A percentile compares a stretch with the other conserved stretches of the same genome.
Evolutionary conservation across 805 yeast species (phyloP).

Genomic region (Cyberlindnera subsufficiens): DNA sequence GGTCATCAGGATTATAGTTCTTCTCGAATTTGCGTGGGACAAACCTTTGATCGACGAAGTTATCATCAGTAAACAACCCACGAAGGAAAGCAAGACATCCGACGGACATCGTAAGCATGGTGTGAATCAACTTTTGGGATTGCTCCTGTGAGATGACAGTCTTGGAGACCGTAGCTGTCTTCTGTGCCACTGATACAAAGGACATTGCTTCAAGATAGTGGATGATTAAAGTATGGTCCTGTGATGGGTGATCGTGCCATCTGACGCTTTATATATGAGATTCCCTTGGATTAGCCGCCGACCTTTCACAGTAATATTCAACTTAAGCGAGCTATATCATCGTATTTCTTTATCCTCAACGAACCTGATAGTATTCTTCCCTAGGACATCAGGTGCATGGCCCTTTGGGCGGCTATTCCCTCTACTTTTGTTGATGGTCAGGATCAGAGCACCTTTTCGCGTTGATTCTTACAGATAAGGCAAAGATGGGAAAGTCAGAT

Average conservation of each 20-base stretch:
- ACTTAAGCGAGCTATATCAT: no score
- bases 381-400: no score
- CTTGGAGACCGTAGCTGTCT: neutral
- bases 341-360: no score
- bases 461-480: no score
- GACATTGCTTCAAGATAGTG: neutral
- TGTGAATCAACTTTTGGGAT: conserved; percentile 41
- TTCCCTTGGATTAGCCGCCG: no score
- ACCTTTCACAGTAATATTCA: no score
- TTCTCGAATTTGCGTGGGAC: conserved; percentile 30
- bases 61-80: conserved; percentile 51
- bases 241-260: neutral
- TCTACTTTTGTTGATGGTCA: no score
- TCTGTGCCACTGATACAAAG: conserved; percentile 2
- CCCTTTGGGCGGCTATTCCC: no score
- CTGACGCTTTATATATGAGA: no score
- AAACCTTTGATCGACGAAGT: conserved; percentile 43
- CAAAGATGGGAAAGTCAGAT: no score
- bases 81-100: conserved; percentile 54
- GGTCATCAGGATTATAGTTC: conserved; percentile 18
- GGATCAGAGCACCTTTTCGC: no score
- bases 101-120: conserved; percentile 45
- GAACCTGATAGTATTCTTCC: no score
- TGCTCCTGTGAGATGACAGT: conserved; percentile 27
- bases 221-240: neutral